Evolutionary conservation across 2,329 filamentous ascomycete species (phyloP), one percentile per base, ranked within the genome.

Genomic region (Colletotrichum magnum): DNA sequence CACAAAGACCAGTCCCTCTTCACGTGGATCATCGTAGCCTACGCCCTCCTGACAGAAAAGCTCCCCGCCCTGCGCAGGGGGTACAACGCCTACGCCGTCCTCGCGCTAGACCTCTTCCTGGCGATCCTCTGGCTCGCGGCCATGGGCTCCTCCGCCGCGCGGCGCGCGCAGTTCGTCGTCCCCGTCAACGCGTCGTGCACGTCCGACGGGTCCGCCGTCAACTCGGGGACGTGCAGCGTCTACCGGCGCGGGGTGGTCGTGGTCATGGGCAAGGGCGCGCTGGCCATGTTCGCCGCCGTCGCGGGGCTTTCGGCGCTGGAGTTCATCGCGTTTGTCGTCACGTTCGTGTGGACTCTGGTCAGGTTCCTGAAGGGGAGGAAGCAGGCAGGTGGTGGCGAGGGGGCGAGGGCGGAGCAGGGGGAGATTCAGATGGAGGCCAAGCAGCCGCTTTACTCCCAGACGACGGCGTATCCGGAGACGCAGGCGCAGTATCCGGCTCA

Each of bases 111-210:
- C 53, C 78, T 74, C 4, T 75, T 85, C 51, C 77, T 86, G 75
- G 73, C 82, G 54, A 72, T 87, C 64, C 78, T 87, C 61, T 87
- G 85, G 85, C 81, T 87, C 18, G 79, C 82, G 0, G 79, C 80
- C n/a, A 75, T 79, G 73, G 80, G 74, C 41, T 79, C 82, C 28
- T 78, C 78, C 15, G 84, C 84, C 9, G 78, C 80, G 21, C 76
- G 73, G 59, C 80, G 84, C 36, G 77, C 78, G 41, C 69, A 69
- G 18, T 86, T 82, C 73, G 74, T 71, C 9, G 74, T 79, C 15
- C 58, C 45, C 4, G 80, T 82, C 3, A 71, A 45, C 10, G 75
- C 74, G 2, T 80, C 78, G 64, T 77, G 74, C 68, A 73, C 77
- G 16, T 74, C 72, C 53, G 79, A 85, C 68, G 83, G 83, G 51